These are phyloP conservation scores for Rhodocollybia butyracea DNA, from an alignment of 768 basidiomycete genomes.

Conservation along the genomic window DNA sequence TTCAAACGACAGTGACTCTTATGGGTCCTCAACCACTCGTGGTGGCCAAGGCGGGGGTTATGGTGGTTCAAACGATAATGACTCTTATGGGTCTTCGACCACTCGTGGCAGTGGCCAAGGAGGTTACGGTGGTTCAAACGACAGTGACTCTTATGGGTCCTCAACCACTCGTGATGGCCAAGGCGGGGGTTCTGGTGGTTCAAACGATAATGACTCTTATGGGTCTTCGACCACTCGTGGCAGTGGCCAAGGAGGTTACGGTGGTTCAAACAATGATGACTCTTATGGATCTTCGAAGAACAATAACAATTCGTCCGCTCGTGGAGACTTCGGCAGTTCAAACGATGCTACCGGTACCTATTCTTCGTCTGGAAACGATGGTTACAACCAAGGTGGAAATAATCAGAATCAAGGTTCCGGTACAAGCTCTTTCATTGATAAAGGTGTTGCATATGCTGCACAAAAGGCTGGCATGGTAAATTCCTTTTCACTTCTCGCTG, in stretches of 20 bases:
- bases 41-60: too few relatives aligned
- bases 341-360: slow-evolving; percentile 7
- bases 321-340: neutral
- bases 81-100: neutral
- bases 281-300: slow-evolving; percentile 3
- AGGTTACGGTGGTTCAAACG: neutral
- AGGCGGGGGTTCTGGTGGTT: neutral
- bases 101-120: too few relatives aligned
- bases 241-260: neutral
- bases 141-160: neutral
- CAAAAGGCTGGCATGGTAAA: slow-evolving; percentile 26
- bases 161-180: neutral
- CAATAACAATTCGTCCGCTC: slow-evolving; percentile 3
- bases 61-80: neutral
- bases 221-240: neutral
- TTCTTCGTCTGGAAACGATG: slow-evolving; percentile 1
- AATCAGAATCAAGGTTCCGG: slow-evolving; percentile 8
- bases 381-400: slow-evolving; percentile 17
- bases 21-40: slow-evolving; percentile 1
- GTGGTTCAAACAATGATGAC: slow-evolving; percentile 5
- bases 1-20: slow-evolving; percentile 8
- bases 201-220: neutral
- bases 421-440: slow-evolving; percentile 21
- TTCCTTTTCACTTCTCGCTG: slow-evolving; percentile 17
- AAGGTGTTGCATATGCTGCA: slow-evolving; percentile 23